phyloP scores from a whole-genome alignment of 768 basidiomycete species.

The Naematelia aurantialba region DNA sequence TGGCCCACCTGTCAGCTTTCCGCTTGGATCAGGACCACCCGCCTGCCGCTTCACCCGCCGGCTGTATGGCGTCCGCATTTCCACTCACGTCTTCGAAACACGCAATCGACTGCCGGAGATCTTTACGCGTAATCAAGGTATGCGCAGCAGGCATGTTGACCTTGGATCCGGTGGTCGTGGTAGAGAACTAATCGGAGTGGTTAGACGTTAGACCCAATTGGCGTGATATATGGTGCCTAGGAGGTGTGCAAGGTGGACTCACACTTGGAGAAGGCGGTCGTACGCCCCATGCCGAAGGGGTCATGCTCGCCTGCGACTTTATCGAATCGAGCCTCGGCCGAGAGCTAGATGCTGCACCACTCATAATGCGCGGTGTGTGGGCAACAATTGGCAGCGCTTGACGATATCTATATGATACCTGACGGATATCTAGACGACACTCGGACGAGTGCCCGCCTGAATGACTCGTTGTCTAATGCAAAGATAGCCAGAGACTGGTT shows the following conservation, averaged over 20 bases:
- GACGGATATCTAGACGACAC: too few species aligned
- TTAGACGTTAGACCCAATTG: not conserved
- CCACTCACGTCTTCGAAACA: conserved; percentile 45
- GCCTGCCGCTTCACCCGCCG: too few species aligned
- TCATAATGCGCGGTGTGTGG: not conserved
- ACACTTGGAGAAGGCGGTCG: conserved; percentile 45
- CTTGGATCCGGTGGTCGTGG: conserved; percentile 43
- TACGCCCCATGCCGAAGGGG: conserved; percentile 23
- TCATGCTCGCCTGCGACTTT: conserved; percentile 24
- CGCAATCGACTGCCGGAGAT: conserved; percentile 42
- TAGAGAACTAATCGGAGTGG: conserved; percentile 34
- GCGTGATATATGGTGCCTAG: not conserved
- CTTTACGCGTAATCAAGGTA: conserved; percentile 45
- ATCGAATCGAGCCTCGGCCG: conserved; percentile 38
- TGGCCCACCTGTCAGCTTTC: too few species aligned
- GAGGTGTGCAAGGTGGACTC: conserved; percentile 7
- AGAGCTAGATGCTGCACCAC: not conserved
- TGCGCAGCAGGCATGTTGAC: conserved; percentile 38
- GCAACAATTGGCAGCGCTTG: too few species aligned
- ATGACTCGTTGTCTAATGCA: too few species aligned
- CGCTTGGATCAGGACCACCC: too few species aligned
- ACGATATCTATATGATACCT: too few species aligned
- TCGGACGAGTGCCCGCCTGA: too few species aligned
- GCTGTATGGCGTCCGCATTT: too few species aligned
- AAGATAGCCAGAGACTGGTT: too few species aligned